Conservation (phyloP, 225 moss, liverwort and hornwort species). For the Asterella californica region DNA sequence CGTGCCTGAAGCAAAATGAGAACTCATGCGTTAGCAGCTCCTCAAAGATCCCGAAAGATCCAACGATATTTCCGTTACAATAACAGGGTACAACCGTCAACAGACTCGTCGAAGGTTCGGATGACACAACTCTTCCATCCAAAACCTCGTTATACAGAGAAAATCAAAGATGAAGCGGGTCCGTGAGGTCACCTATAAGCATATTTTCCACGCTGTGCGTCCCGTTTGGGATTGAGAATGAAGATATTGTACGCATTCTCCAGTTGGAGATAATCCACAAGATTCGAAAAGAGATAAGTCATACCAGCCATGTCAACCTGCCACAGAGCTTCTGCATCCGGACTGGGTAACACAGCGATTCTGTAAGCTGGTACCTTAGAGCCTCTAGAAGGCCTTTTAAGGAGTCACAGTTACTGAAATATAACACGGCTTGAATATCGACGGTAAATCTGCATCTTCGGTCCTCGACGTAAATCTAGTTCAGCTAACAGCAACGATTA, state of each 20-base stretch:
- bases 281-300: slow-evolving; percentile 73
- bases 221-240: slow-evolving; percentile 80
- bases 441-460: neutral
- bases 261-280: slow-evolving; percentile 74
- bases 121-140: too few relatives aligned
- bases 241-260: slow-evolving; percentile 90
- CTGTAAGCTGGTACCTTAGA: neutral
- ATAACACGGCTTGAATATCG: neutral
- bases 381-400: neutral
- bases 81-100: neutral
- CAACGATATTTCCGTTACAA: too few relatives aligned
- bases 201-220: slow-evolving; percentile 59
- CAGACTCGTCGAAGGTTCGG: neutral
- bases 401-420: neutral
- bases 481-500: neutral
- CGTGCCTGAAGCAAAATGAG: slow-evolving; percentile 49
- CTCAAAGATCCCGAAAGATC: neutral
- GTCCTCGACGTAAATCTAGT: neutral
- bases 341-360: slow-evolving; percentile 33
- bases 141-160: neutral
- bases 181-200: slow-evolving; percentile 61
- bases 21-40: neutral
- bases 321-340: slow-evolving; percentile 61
- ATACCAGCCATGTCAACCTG: slow-evolving; percentile 94
- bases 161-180: neutral